Evolutionary conservation across 352 stramenopile genomes (phyloP).

Genomic region (Phytophthora cactorum): DNA sequence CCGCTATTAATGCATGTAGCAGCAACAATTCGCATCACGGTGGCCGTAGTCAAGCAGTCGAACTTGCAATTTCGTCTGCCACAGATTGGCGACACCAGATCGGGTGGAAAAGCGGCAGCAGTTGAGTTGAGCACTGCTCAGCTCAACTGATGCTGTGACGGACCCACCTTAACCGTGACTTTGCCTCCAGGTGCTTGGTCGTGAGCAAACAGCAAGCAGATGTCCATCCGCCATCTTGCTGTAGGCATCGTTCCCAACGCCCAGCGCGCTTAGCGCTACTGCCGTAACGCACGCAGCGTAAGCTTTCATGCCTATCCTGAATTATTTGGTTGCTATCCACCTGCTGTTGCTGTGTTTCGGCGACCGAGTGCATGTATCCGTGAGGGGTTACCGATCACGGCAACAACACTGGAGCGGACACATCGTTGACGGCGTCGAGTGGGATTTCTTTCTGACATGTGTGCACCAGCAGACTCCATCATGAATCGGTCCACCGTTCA

Average conservation of each 20-base stretch:
- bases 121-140: neutral
- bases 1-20: neutral
- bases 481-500: slow-evolving; percentile 24
- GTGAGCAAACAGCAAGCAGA: neutral
- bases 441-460: neutral
- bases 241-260: slow-evolving; percentile 8
- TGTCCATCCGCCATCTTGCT: slow-evolving; percentile 8
- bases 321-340: neutral
- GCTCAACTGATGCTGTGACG: slow-evolving; percentile 25
- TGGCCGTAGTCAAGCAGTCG: slow-evolving; percentile 1
- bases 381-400: too few relatives aligned
- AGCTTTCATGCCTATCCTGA: slow-evolving; percentile 2
- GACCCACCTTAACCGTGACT: slow-evolving; percentile 9
- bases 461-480: neutral
- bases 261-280: slow-evolving; percentile 5
- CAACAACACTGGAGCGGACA: neutral
- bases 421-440: neutral
- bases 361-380: neutral
- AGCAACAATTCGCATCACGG: neutral
- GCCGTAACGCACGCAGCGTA: neutral
- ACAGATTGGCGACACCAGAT: too few relatives aligned
- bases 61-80: neutral
- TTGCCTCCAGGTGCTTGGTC: slow-evolving; percentile 16
- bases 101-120: too few relatives aligned
- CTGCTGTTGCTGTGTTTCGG: neutral